phyloP scores from a whole-genome alignment of 2,329 filamentous ascomycete species.

The Helotiales sp. region DNA sequence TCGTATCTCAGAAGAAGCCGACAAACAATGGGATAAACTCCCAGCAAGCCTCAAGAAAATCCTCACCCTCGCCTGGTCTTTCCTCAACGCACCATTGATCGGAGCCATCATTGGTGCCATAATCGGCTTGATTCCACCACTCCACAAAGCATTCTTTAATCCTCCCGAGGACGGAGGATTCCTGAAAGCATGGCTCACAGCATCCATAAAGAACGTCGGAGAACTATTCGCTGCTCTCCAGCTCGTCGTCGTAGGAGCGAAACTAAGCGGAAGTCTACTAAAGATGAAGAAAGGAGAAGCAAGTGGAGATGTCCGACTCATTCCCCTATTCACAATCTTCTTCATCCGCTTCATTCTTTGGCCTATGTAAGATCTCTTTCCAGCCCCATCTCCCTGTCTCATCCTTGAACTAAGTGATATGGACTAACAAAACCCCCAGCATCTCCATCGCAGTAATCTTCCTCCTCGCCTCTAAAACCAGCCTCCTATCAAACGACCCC shows the following conservation, averaged over 20 bases:
- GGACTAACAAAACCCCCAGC: neutral
- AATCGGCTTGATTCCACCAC: constrained; percentile 56
- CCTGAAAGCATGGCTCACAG: constrained; percentile 65
- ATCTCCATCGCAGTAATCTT: constrained; percentile 56
- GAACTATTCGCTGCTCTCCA: constrained; percentile 63
- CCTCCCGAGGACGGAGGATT: constrained; percentile 57
- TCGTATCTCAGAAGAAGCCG: neutral
- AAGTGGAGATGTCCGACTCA: constrained; percentile 45
- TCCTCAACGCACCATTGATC: constrained; percentile 61
- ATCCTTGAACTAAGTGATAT: neutral
- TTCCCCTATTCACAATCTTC: constrained; percentile 47
- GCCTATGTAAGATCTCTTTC: constrained; percentile 44
- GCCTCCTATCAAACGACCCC: constrained; percentile 69
- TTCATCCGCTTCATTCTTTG: constrained; percentile 57
- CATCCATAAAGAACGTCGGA: constrained; percentile 60
- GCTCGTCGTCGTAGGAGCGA: constrained; percentile 64
- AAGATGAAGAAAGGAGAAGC: constrained; percentile 47
- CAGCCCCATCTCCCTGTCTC: neutral
- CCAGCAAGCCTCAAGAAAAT: constrained; percentile 28
- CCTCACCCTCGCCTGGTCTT: constrained; percentile 39
- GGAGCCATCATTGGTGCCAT: constrained; percentile 58
- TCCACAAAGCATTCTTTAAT: constrained; percentile 63
- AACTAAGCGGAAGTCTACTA: constrained; percentile 54
- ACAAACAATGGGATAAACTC: constrained; percentile 19
- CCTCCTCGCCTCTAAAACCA: constrained; percentile 58